Evolutionary conservation across 2,329 filamentous ascomycete species (phyloP), one percentile per base, ranked within the genome.

Genomic region (Aspergillus tamarii): DNA sequence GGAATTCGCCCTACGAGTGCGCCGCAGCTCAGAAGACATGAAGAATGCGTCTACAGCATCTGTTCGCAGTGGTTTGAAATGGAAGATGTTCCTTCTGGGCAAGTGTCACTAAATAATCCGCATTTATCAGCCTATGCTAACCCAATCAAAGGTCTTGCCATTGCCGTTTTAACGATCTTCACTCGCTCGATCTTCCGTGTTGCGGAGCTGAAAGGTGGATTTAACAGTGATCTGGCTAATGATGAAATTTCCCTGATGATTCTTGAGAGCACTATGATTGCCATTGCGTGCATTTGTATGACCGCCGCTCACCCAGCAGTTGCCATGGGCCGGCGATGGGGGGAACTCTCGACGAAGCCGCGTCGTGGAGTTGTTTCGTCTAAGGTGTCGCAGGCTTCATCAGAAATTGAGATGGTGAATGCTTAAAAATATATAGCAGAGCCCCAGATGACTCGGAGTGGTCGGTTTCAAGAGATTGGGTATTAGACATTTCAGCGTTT

Each of bases 191-290:
- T 80, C 23, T 85, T 82, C 68, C 81, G 84, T 65, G 80, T 85
- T 34, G 81, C 80, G 0, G 83, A 85, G 69, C 74, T 85, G 30
- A 77, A 78, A 4, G 78, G 76, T 6, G 83, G 83, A 3, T 85
- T 83, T 74, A 58, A 77, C 12, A 80, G 79, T 59, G 69, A 75
- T 19, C 64, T 85, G 32, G 84, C 84, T 70, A 81, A 84, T 66
- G 74, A 84, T 32, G 78, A 86, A 70, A 64, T 76, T 3, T 75
- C 82, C 2, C 85, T 85, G 68, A 82, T 86, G 72, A 70, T 82
- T 4, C 74, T 86, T 4, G 84, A 86, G 66, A 83, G 84, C 36
- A 78, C 79, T 4, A 85, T 86, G 82, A 82, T 87, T 59, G 75
- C 77, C 3, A 71, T 85, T 23, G 80, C 83, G 11, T 74, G 71